A percentile compares a stretch with the other conserved stretches of the same genome.
These are phyloP conservation scores for Candida freyschussii DNA, from an alignment of 1,139 yeast genomes.

Conservation along the genomic window DNA sequence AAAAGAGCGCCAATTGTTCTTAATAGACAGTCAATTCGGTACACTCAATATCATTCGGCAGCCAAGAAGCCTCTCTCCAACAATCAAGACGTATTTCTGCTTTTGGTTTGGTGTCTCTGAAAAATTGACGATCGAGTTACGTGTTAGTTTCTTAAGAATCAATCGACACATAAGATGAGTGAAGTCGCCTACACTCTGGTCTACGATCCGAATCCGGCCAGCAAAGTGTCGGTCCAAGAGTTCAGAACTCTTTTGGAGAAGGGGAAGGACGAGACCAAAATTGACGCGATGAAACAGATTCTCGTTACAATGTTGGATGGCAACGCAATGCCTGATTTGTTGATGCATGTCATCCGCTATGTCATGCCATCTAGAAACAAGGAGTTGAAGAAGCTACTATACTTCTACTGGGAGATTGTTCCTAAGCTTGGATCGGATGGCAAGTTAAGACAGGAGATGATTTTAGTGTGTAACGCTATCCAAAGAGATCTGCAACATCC, in stretches of 20 bases:
- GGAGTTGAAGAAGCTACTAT: conserved; percentile 84
- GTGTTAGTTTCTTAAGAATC: too few relatives aligned
- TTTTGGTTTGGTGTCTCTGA: too few relatives aligned
- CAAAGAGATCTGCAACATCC: conserved; percentile 98
- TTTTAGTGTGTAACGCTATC: conserved; percentile 94
- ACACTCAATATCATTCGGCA: too few relatives aligned
- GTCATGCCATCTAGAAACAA: conserved; percentile 95
- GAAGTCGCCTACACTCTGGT: conserved; percentile 62
- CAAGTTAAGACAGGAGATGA: conserved; percentile 96
- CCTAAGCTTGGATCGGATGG: conserved; percentile 88
- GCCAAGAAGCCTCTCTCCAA: too few relatives aligned
- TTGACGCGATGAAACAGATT: conserved; percentile 86
- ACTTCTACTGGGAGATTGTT: conserved; percentile 97
- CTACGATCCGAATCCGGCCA: conserved; percentile 67
- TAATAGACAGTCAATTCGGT: too few relatives aligned
- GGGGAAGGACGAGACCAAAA: conserved; percentile 83
- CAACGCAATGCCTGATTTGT: conserved; percentile 87
- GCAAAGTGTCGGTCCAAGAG: conserved; percentile 69
- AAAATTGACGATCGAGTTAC: too few relatives aligned
- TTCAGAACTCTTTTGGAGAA: conserved; percentile 79
- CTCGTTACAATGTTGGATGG: conserved; percentile 87
- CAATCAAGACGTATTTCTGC: too few relatives aligned
- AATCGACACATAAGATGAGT: too few relatives aligned
- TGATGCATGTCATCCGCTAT: conserved; percentile 95
- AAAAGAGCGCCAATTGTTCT: background rate